Evolutionary conservation across 805 yeast species (phyloP), one percentile per base, ranked within the genome.

Genomic region (Candida koratica): DNA sequence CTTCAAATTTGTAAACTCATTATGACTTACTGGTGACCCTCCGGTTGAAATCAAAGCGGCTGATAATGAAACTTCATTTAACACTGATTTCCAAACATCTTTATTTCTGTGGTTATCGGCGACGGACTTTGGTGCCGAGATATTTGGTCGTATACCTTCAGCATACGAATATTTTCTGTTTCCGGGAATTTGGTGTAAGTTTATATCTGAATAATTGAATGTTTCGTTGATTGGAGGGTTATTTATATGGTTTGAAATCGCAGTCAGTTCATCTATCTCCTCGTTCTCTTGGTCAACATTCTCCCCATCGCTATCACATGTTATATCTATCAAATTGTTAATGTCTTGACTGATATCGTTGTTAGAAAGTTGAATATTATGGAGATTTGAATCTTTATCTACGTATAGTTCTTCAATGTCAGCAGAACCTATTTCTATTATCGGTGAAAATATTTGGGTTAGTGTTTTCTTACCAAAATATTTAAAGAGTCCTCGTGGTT

Each of bases 11-110:
- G 47, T 43, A 35, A 45, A 48, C 27, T 51, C 55, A 6, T 44
- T 41, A 10, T 52, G 43, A 4, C 58, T 41, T 5, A 41, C 37
- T 3, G 60, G 56, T 6, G 51, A 37, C 12, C 51, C 48, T 4
- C 67, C 67, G 8, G 61, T 57, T 3, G 69, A 60, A 2, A 60
- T 48, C 20, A 61, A 43, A 4, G 68, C 69, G 0, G 68, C 67
- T 9, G 60, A 47, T 34, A 60, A 47, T n/a, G 66, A 56, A 17
- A 55, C 52, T 16, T 58, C 65, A 42, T 59, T 61, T 23, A 55
- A 43, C 1, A 61, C 61, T 6, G 49, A 45, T 29, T 56, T 52
- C 69, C 67, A 61, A 6, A 49, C 49, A 29, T 18, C 15, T 28
- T 28, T 29, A 27, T 27, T 14, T 19, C 11, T n/a, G n/a, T n/a